Evolutionary conservation across 352 stramenopile genomes (phyloP), one percentile per base, ranked within the genome.

Genomic region (Halophytophthora polymorphica): DNA sequence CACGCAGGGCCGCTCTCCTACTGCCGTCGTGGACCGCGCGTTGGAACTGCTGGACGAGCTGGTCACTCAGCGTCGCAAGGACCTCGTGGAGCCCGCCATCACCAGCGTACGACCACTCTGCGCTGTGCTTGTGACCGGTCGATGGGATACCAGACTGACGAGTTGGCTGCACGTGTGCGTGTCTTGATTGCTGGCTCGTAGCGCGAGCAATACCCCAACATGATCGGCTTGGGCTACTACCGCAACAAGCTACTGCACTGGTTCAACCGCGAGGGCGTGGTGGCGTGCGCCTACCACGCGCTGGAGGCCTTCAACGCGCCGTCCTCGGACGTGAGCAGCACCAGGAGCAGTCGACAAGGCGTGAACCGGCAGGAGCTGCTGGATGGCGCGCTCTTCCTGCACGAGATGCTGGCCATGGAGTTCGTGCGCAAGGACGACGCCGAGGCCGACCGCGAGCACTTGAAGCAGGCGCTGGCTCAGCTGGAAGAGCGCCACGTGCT

Each of bases 201-300:
- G 79, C 72, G 78, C 7, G 83, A 92, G 39, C 73, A 90, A 64
- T 91, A 91, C 56, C 64, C 66, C 13, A 94, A 94, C 64, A 90
- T 92, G 77, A 91, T 94, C 53, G 81, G 81, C 3, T 65, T 94
- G 2, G 83, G 83, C 11, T 90, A 91, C 57, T 94, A 94, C 65
- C 79, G 83, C 59, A 94, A 94, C 63, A 94, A 94, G 55, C 57
- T 94, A 17, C 55, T 94, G 47, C 83, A 94, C 63, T 91, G 80
- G 83, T 94, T 94, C 57, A 83, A 86, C 61, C 65, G 61, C 15
- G 83, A 94, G 45, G 83, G 81, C 38, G 77, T 90, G n/a, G 19
- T 91, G 17, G 79, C 82, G 12, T 90, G 79, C 59, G 79, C 82
- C 2, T 91, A 78, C 45, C 76, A 90, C 56, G 79, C 82, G 21